Percentiles rank a stretch among this genome's conserved stretches.
Conservation (phyloP, 805 yeast species). For the Candida sonorensis region DNA sequence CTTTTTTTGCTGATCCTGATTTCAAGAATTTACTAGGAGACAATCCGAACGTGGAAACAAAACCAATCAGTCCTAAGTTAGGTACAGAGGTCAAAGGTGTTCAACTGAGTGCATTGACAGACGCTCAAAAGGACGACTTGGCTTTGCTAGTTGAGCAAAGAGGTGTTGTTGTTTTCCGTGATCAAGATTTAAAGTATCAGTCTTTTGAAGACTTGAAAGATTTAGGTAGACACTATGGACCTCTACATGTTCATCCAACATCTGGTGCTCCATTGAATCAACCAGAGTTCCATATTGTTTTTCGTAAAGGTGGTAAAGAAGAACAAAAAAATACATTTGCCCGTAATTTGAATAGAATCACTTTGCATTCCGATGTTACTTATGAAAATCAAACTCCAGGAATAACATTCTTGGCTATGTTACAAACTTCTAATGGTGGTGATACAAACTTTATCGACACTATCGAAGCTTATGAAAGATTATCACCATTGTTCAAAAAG, state of each 20-base stretch:
- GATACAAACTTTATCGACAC: slow-evolving; percentile 76
- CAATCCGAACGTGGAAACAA: slow-evolving; percentile 17
- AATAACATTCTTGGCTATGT: slow-evolving; percentile 55
- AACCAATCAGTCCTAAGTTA: slow-evolving; percentile 57
- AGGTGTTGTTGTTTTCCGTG: slow-evolving; percentile 61
- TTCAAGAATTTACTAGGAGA: slow-evolving; percentile 40
- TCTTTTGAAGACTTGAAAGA: slow-evolving; percentile 43
- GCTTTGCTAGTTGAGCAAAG: slow-evolving; percentile 63
- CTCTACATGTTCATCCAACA: slow-evolving; percentile 66
- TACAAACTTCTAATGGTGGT: slow-evolving; percentile 56
- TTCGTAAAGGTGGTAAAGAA: slow-evolving; percentile 38
- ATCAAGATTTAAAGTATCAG: slow-evolving; percentile 57
- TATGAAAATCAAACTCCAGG: slow-evolving; percentile 73
- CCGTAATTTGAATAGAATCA: slow-evolving; percentile 30
- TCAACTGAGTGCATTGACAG: slow-evolving; percentile 48
- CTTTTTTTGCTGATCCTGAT: slow-evolving; percentile 48
- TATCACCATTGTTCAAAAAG: slow-evolving; percentile 58
- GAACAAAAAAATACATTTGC: slow-evolving; percentile 31
- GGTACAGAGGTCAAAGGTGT: slow-evolving; percentile 60
- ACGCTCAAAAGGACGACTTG: slow-evolving; percentile 57
- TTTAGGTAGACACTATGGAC: slow-evolving; percentile 61
- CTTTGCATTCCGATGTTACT: slow-evolving; percentile 72
- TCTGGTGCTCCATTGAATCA: slow-evolving; percentile 57
- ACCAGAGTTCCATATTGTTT: slow-evolving; percentile 58
- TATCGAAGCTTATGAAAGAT: slow-evolving; percentile 61